These are phyloP conservation scores for Pseudogymnoascus sp. DNA, from an alignment of 2,329 filamentous ascomycete species.

Conservation along the genomic window DNA sequence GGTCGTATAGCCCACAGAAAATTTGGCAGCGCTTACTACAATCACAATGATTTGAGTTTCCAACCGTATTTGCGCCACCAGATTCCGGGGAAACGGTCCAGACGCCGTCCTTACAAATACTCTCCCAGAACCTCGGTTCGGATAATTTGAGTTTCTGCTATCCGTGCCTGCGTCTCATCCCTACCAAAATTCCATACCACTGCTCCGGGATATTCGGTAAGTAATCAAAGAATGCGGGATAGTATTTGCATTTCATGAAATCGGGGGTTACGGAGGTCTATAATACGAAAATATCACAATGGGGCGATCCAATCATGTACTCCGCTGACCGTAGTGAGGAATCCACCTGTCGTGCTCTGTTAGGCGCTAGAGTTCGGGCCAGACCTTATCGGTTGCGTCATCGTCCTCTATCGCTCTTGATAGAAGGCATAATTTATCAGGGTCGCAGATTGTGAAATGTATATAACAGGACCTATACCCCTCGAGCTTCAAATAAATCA, in stretches of 20 bases:
- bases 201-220: background rate
- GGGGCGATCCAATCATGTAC: background rate
- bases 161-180: background rate
- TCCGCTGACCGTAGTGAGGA: background rate
- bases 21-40: background rate
- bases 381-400: constrained; percentile 8
- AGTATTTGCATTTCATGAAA: constrained; percentile 1
- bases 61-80: background rate
- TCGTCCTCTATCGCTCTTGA: background rate
- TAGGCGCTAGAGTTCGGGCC: background rate
- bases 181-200: background rate
- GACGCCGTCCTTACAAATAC: background rate
- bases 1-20: background rate
- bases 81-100: background rate
- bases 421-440: background rate
- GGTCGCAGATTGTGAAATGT: background rate
- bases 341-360: background rate
- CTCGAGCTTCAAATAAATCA: background rate
- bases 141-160: background rate
- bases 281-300: background rate
- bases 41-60: background rate
- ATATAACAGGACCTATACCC: background rate
- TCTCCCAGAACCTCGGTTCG: background rate
- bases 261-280: background rate
- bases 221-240: background rate